Evolutionary conservation across 108 stramenopile species (phyloP).

Genomic region (Chaetoceros muelleri): DNA sequence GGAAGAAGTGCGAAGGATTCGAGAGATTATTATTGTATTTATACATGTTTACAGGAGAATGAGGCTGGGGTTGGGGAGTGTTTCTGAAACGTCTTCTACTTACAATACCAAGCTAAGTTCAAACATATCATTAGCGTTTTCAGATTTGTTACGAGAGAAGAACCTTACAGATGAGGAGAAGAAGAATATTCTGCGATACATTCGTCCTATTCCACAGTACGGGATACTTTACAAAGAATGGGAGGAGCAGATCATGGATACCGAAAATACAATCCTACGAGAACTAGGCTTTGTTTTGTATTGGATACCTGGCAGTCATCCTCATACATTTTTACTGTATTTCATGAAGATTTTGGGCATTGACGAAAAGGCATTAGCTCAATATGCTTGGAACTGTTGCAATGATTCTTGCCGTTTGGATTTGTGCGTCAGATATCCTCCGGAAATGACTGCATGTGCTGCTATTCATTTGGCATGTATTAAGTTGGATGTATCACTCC

Average conservation of each 20-base stretch:
- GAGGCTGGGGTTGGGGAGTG: conserved; percentile 25
- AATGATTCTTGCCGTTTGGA: conserved; percentile 77
- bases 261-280: conserved; percentile 46
- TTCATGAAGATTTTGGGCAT: conserved; percentile 37
- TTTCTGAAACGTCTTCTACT: conserved; percentile 5
- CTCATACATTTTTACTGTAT: conserved; percentile 66
- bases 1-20: conserved; percentile 67
- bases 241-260: conserved; percentile 26
- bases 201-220: conserved; percentile 27
- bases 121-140: background rate
- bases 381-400: conserved; percentile 80
- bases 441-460: conserved; percentile 58
- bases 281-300: conserved; percentile 68
- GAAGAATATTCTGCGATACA: conserved; percentile 21
- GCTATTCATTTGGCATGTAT: conserved; percentile 43
- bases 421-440: conserved; percentile 56
- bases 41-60: conserved; percentile 50
- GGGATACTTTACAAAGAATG: conserved; percentile 66
- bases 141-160: background rate
- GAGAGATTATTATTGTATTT: conserved; percentile 61
- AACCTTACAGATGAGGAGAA: conserved; percentile 21
- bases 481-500: conserved; percentile 26
- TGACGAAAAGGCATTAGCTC: conserved; percentile 23
- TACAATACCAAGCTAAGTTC: conserved; percentile 12
- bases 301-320: conserved; percentile 75